These are phyloP conservation scores for Lachnellula cervina DNA, from an alignment of 2,329 filamentous ascomycete genomes.

Conservation along the genomic window DNA sequence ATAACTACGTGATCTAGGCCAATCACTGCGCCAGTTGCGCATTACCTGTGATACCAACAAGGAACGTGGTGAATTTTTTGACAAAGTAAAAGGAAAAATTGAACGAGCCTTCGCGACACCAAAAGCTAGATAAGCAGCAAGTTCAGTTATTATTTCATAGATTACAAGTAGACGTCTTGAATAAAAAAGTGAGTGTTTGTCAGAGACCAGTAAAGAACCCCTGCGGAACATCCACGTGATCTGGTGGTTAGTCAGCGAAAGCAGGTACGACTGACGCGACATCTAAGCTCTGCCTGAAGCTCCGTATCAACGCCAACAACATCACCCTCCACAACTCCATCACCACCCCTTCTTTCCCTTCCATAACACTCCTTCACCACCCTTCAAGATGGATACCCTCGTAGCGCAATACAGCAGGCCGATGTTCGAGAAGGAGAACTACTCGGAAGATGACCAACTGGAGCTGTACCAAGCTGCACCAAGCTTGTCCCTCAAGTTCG, in stretches of 20 bases:
- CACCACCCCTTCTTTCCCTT: slow-evolving; percentile 5
- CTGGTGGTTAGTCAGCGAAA: not conserved
- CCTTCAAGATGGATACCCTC: slow-evolving; percentile 73
- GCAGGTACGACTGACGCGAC: slow-evolving; percentile 20
- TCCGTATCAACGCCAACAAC: slow-evolving; percentile 26
- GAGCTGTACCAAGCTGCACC: slow-evolving; percentile 67
- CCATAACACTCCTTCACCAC: slow-evolving; percentile 15
- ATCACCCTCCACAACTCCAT: slow-evolving; percentile 7
- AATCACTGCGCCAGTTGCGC: no score
- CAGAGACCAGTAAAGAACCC: no score
- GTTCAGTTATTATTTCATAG: no score
- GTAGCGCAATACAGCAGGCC: slow-evolving; percentile 87
- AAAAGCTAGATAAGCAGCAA: no score
- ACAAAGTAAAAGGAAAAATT: no score
- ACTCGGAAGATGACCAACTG: slow-evolving; percentile 67
- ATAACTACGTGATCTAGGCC: no score
- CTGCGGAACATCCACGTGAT: slow-evolving; percentile 4
- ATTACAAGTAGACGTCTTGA: no score
- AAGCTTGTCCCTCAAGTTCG: slow-evolving; percentile 85
- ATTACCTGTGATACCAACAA: no score
- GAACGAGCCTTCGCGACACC: no score
- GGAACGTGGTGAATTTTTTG: no score
- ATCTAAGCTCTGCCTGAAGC: slow-evolving; percentile 25
- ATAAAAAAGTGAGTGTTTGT: no score
- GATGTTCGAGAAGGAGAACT: slow-evolving; percentile 65